Evolutionary conservation across 2,329 filamentous ascomycete genomes (phyloP).

Genomic region (Trichoderma pleuroti): DNA sequence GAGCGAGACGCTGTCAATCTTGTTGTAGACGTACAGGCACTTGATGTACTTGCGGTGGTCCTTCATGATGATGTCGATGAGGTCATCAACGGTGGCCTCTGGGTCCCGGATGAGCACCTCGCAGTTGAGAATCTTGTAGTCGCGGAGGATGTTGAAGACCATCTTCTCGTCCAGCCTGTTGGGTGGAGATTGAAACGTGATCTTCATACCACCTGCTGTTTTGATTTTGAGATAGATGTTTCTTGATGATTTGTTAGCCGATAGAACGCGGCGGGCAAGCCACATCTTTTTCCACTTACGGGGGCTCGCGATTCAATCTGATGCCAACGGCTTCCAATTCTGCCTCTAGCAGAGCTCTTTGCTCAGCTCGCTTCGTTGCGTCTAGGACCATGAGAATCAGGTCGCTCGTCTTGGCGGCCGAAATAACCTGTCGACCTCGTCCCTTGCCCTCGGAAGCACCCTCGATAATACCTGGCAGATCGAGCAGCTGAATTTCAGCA

Average conservation of each 20-base stretch:
- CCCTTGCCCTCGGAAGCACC: slow-evolving; percentile 95
- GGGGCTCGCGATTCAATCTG: slow-evolving; percentile 83
- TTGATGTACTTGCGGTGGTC: slow-evolving; percentile 97
- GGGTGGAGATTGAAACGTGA: slow-evolving; percentile 86
- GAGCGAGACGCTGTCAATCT: slow-evolving; percentile 91
- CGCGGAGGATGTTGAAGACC: slow-evolving; percentile 93
- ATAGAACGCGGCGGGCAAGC: not conserved
- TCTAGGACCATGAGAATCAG: slow-evolving; percentile 95
- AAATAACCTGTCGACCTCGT: slow-evolving; percentile 92
- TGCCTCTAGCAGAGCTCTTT: slow-evolving; percentile 81
- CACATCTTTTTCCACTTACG: slow-evolving; percentile 51
- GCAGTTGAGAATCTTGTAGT: slow-evolving; percentile 98
- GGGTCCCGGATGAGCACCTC: slow-evolving; percentile 95
- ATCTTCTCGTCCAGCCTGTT: slow-evolving; percentile 96
- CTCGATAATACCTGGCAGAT: slow-evolving; percentile 97
- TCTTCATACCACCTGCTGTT: slow-evolving; percentile 97
- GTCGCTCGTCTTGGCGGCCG: slow-evolving; percentile 96
- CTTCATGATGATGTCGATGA: slow-evolving; percentile 99
- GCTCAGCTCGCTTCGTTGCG: slow-evolving; percentile 93
- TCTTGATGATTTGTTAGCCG: slow-evolving; percentile 40
- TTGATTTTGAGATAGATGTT: slow-evolving; percentile 98
- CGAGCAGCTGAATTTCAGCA: slow-evolving; percentile 95
- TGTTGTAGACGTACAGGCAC: slow-evolving; percentile 98
- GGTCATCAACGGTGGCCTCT: slow-evolving; percentile 91
- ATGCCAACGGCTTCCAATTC: slow-evolving; percentile 96